phyloP scores from a whole-genome alignment of 2,329 filamentous ascomycete genomes.

The Arthrobotrys iridis region DNA sequence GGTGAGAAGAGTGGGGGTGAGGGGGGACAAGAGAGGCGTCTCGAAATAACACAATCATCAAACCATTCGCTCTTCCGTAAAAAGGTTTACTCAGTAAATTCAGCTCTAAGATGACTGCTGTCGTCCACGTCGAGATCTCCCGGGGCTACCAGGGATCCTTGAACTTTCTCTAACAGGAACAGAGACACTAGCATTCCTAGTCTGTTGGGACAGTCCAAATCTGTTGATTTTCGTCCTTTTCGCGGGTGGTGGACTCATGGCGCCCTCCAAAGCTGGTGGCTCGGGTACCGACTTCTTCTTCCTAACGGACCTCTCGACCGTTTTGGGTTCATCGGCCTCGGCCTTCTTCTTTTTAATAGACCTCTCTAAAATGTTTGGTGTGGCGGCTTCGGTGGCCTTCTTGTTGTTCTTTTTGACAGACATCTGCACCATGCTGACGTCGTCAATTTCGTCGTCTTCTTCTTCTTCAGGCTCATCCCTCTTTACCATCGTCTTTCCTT shows the following conservation, averaged over 20 bases:
- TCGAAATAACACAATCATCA: not conserved
- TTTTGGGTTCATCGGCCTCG: not conserved
- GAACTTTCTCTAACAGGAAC: conserved; percentile 31
- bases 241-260: conserved; percentile 34
- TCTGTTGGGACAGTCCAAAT: conserved; percentile 28
- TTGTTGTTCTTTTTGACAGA: conserved; percentile 2
- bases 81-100: not conserved
- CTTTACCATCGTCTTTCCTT: not conserved
- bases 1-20: too few species aligned
- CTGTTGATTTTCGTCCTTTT: conserved; percentile 28
- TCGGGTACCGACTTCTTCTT: not conserved
- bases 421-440: conserved; percentile 41
- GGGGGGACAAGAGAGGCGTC: too few species aligned
- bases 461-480: conserved; percentile 8
- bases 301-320: not conserved
- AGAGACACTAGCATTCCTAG: conserved; percentile 30
- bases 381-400: too few species aligned
- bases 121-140: conserved; percentile 26
- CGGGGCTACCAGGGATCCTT: conserved; percentile 16
- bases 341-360: not conserved
- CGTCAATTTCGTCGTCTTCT: conserved; percentile 36
- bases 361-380: not conserved
- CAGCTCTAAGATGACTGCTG: too few species aligned
- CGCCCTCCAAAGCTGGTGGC: conserved; percentile 5
- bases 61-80: not conserved